Percentiles rank a stretch among this genome's conserved stretches.
Conservation (phyloP, 2,329 filamentous ascomycete species). For the Sphaerulina populicola region DNA sequence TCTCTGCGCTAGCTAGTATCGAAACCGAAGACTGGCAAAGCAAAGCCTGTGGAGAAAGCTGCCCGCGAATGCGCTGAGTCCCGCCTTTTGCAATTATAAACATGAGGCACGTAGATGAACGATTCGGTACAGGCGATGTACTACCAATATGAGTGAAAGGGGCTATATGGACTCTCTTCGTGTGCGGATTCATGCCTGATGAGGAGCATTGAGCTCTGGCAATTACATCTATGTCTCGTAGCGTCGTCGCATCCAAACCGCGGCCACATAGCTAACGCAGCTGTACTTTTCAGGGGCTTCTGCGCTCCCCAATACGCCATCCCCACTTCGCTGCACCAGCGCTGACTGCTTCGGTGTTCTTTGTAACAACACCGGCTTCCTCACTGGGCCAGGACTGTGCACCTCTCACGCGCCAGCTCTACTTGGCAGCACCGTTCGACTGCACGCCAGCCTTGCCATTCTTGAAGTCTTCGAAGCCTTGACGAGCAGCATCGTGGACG, state of each 20-base stretch:
- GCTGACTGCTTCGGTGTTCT: too few relatives aligned
- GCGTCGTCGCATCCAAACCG: not conserved
- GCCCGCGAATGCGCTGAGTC: too few relatives aligned
- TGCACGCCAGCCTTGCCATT: constrained; percentile 36
- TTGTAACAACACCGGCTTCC: not conserved
- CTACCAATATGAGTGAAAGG: not conserved
- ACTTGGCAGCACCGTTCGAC: constrained; percentile 5
- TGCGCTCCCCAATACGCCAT: not conserved
- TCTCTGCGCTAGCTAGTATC: too few relatives aligned
- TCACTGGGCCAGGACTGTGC: not conserved
- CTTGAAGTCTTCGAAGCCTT: constrained; percentile 43
- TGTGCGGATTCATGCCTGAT: not conserved
- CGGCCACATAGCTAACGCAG: too few relatives aligned
- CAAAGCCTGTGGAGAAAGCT: too few relatives aligned
- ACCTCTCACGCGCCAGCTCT: not conserved
- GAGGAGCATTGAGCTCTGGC: not conserved
- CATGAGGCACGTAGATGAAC: too few relatives aligned
- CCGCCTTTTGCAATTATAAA: too few relatives aligned
- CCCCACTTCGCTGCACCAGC: not conserved
- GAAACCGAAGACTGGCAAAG: too few relatives aligned
- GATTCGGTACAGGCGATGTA: not conserved
- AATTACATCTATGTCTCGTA: not conserved
- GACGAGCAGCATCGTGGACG: constrained; percentile 59
- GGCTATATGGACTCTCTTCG: not conserved
- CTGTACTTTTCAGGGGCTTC: not conserved